Base-by-base conservation (phyloP, 148 eudicot genomes). In the Pouteria glomerata region DNA sequence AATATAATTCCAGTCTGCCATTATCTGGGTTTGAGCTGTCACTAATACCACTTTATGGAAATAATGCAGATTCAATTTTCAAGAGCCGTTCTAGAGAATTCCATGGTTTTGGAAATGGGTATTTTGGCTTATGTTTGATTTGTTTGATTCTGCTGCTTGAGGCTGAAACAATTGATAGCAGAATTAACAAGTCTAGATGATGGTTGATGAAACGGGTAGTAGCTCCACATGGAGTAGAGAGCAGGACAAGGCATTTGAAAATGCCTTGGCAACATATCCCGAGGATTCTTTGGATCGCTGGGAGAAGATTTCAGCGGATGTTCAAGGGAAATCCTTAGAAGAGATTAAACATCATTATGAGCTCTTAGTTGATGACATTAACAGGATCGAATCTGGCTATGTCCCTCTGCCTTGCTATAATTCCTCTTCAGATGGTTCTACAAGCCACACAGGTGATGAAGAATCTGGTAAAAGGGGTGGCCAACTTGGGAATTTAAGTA, bases 171-270 rank as follows among this genome's bases (percentile, higher is more conserved):
- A 52, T 75, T 59, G 71, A 48, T 47, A n/a, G 61, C 29, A 57
- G 71, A 70, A 65, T 73, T 45, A 68, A 1, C 66, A 53, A 73
- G 77, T 57, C 41, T 70, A 77, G 73, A 92, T 85, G 89, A 80
- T 74, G 58, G 85, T 77, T 42, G 90, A 84, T 69, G 89, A 86
- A 73, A 77, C 81, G 8, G 75, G 76, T 30, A 75, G 71, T 70
- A 52, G 80, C 73, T 78, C 80, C 41, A 16, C 70, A 39, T 92
- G 97, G 97, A 89, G 82, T 77, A 86, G 93, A 78, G 93, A 89
- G 82, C 86, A 92, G 76, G 97, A 92, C 66, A 88, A 77, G 80
- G 90, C 89, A 57, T 92, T 92, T 78, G 97, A 92, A 82, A 85
- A 89, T 78, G 97, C 96, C 27, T 67, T 92, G 30, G 96, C 88